Percentiles rank a stretch among this genome's conserved stretches.
Evolutionary conservation across 1,139 yeast species (phyloP).

Genomic region (Debaryomyces fabryi): DNA sequence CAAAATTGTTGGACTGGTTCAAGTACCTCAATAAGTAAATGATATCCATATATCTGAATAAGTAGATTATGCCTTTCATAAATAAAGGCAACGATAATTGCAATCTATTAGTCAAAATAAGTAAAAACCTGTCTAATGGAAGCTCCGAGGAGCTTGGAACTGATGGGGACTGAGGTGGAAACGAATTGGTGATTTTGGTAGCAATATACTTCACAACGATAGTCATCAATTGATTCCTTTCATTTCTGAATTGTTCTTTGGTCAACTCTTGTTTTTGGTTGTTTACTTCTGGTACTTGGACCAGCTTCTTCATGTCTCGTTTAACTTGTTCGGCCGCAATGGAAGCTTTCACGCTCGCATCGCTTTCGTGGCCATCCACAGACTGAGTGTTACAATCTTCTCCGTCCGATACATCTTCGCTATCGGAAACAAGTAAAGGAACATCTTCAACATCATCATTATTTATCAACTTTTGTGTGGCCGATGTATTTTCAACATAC

Average conservation of each 20-base stretch:
- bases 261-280: slow-evolving; percentile 8
- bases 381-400: slow-evolving; percentile 19
- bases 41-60: slow-evolving; percentile 53
- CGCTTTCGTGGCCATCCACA: slow-evolving; percentile 2
- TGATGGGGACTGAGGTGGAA: slow-evolving; percentile 41
- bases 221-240: slow-evolving; percentile 42
- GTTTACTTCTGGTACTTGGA: not conserved
- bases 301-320: slow-evolving; percentile 9
- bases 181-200: slow-evolving; percentile 47
- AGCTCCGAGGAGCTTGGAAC: slow-evolving; percentile 39
- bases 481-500: slow-evolving; percentile 2
- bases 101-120: slow-evolving; percentile 43
- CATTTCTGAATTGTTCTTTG: slow-evolving; percentile 17
- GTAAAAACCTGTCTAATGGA: slow-evolving; percentile 46
- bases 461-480: slow-evolving; percentile 5
- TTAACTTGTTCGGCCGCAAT: slow-evolving; percentile 13
- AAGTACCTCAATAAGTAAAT: slow-evolving; percentile 50
- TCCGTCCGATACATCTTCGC: slow-evolving; percentile 31
- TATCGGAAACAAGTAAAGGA: slow-evolving; percentile 34
- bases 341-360: slow-evolving; percentile 10
- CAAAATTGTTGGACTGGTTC: slow-evolving; percentile 51
- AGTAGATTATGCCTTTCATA: slow-evolving; percentile 46
- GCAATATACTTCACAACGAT: slow-evolving; percentile 49
- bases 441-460: slow-evolving; percentile 22
- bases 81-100: slow-evolving; percentile 40